These are phyloP conservation scores for Podila clonocystis DNA, from an alignment of 192 early-diverging fungal genomes.

Conservation along the genomic window DNA sequence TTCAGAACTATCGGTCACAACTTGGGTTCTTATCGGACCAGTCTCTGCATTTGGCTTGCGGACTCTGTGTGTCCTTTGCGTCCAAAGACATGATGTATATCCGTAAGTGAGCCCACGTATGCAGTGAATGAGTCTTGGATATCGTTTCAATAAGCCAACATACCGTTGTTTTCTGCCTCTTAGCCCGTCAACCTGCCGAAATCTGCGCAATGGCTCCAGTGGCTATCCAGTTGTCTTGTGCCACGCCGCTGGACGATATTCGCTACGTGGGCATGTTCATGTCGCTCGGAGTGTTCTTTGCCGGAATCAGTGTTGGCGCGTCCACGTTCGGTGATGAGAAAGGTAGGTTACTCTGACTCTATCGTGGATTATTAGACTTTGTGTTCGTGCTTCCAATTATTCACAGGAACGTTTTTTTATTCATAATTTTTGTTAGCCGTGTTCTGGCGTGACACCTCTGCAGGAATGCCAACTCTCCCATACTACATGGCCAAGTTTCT, in stretches of 20 bases:
- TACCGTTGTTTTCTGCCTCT: slow-evolving; percentile 24
- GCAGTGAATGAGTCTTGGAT: not conserved
- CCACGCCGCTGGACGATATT: slow-evolving; percentile 27
- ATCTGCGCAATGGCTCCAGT: slow-evolving; percentile 58
- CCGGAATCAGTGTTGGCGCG: slow-evolving; percentile 63
- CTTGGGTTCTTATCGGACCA: slow-evolving; percentile 58
- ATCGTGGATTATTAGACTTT: not conserved
- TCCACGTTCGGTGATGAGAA: slow-evolving; percentile 72
- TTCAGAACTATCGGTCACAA: slow-evolving; percentile 61
- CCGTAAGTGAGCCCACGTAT: slow-evolving; percentile 28
- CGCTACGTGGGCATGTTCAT: slow-evolving; percentile 64
- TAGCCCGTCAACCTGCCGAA: slow-evolving; percentile 39
- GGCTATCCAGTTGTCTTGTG: slow-evolving; percentile 30
- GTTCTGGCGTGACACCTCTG: slow-evolving; percentile 68
- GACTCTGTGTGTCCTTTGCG: slow-evolving; percentile 60
- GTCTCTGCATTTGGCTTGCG: slow-evolving; percentile 62
- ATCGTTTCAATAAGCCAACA: slow-evolving; percentile 6
- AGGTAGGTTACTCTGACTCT: slow-evolving; percentile 1
- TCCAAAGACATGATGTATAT: slow-evolving; percentile 58
- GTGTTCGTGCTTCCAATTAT: not conserved
- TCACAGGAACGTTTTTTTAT: not conserved
- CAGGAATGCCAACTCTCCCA: slow-evolving; percentile 67
- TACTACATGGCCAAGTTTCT: slow-evolving; percentile 69
- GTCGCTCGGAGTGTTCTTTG: slow-evolving; percentile 62
- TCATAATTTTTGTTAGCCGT: slow-evolving; percentile 53